phyloP scores from a whole-genome alignment of 2,329 filamentous ascomycete species.

The Colletotrichum melonis region DNA sequence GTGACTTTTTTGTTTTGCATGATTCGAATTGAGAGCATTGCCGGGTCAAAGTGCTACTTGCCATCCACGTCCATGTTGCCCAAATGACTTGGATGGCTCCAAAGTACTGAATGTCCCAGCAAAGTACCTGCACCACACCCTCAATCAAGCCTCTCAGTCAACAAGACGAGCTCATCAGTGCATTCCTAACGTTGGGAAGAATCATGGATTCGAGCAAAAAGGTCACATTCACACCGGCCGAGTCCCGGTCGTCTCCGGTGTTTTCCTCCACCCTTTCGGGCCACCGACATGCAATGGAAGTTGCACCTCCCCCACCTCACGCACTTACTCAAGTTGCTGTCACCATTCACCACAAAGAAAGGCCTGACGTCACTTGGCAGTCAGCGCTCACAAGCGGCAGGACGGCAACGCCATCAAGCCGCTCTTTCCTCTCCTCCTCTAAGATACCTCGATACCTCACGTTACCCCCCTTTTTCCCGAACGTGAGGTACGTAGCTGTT shows the following conservation, averaged over 20 bases:
- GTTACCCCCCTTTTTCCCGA: background rate
- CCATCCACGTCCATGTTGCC: background rate
- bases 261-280: background rate
- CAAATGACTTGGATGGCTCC: background rate
- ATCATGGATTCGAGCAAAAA: background rate
- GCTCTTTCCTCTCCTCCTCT: background rate
- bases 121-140: background rate
- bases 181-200: too few relatives aligned
- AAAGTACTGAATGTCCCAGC: background rate
- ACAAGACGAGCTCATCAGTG: too few relatives aligned
- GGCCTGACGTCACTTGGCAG: conserved; percentile 30
- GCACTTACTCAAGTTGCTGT: too few relatives aligned
- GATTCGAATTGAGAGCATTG: background rate
- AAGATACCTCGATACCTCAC: background rate
- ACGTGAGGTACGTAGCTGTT: background rate
- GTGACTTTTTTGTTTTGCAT: background rate
- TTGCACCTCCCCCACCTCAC: background rate
- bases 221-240: background rate
- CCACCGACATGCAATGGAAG: background rate
- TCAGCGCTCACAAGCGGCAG: background rate
- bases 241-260: background rate
- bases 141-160: background rate
- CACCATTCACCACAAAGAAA: background rate
- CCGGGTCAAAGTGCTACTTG: background rate
- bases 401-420: background rate